phyloP scores from a whole-genome alignment of 2,329 filamentous ascomycete genomes.

The Alternaria ethzedia region DNA sequence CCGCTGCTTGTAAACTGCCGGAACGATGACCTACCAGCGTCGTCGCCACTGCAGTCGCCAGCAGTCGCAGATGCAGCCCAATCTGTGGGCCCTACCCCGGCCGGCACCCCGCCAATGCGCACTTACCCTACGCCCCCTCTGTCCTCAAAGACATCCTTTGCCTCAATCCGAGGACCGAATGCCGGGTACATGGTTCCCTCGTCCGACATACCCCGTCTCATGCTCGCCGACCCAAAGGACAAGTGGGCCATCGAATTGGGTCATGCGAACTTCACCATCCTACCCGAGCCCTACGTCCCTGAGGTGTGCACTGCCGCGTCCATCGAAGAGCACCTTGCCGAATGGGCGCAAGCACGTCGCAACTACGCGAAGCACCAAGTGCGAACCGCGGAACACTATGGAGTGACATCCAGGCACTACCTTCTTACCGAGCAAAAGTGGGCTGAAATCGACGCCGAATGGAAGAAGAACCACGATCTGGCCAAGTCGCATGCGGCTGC shows the following conservation, averaged over 20 bases:
- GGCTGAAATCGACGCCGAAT: conserved; percentile 76
- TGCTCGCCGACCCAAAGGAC: conserved; percentile 73
- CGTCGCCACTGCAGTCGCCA: conserved; percentile 87
- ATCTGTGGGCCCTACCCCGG: conserved; percentile 54
- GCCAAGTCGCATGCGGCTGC: conserved; percentile 58
- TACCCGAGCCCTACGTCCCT: conserved; percentile 79
- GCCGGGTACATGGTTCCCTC: conserved; percentile 56
- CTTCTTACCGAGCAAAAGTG: conserved; percentile 87
- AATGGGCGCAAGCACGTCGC: conserved; percentile 82
- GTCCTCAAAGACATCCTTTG: conserved; percentile 76
- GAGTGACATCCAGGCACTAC: conserved; percentile 87
- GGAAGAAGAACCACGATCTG: conserved; percentile 73
- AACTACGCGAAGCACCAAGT: conserved; percentile 91
- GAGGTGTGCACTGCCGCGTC: conserved; percentile 65
- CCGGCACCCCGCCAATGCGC: conserved; percentile 57
- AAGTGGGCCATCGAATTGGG: conserved; percentile 86
- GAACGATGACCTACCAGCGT: conserved; percentile 62
- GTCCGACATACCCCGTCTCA: conserved; percentile 67
- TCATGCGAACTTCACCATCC: conserved; percentile 91
- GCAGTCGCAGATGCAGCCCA: conserved; percentile 67
- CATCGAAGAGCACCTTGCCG: conserved; percentile 70
- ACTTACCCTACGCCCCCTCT: conserved; percentile 71
- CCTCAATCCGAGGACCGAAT: conserved; percentile 68
- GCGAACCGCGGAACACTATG: conserved; percentile 88
- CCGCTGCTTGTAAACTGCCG: conserved; percentile 73